Evolutionary conservation across 345 rosid genomes (phyloP).

Genomic region (Hibiscus syriacus): DNA sequence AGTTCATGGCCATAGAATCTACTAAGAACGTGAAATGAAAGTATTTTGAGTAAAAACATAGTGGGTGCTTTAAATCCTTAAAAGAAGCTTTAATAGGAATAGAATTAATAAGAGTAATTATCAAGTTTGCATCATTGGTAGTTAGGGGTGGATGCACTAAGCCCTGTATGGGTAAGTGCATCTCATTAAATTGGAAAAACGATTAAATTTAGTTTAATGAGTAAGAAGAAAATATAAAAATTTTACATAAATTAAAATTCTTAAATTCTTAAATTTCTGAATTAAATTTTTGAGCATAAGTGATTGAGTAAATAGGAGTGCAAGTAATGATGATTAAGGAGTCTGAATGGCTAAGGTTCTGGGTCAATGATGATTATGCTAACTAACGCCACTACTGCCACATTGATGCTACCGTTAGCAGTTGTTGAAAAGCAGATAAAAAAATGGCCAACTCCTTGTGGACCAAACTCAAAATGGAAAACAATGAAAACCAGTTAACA

Average conservation of each 20-base stretch:
- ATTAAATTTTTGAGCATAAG: background rate
- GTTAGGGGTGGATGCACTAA: too few relatives aligned
- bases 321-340: background rate
- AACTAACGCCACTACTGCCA: background rate
- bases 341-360: background rate
- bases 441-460: too few relatives aligned
- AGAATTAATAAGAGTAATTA: background rate
- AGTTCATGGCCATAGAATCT: constrained; percentile 31
- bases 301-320: background rate
- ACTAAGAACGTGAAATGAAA: background rate
- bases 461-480: background rate
- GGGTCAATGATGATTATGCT: background rate
- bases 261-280: too few relatives aligned
- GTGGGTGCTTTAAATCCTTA: too few relatives aligned
- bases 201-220: too few relatives aligned
- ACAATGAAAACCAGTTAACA: background rate
- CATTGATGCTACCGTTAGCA: background rate
- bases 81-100: background rate
- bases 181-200: too few relatives aligned
- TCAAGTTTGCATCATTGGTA: constrained; percentile 3
- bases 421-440: background rate
- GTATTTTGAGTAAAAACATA: background rate
- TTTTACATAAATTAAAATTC: too few relatives aligned
- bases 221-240: too few relatives aligned
- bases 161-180: too few relatives aligned